Conservation (phyloP, 371 early-diverging fungal species). For the Encephalitozoon hellem region DNA sequence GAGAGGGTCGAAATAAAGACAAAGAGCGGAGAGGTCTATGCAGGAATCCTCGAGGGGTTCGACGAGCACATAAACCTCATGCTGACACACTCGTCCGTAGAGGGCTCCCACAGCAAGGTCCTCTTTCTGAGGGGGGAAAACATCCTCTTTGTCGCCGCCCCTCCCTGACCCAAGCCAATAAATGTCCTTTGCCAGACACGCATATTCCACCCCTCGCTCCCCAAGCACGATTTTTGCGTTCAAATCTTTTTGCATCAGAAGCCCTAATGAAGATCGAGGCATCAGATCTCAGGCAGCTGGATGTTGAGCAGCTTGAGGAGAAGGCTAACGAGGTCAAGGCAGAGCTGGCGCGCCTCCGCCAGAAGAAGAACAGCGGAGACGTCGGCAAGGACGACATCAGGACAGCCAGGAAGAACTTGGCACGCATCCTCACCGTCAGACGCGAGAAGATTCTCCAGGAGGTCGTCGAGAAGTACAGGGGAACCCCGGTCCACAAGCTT, state of each 20-base stretch:
- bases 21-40: slow-evolving; percentile 39
- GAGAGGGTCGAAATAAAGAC: slow-evolving; percentile 37
- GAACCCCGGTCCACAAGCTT: slow-evolving; percentile 24
- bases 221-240: neutral
- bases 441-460: slow-evolving; percentile 42
- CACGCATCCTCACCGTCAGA: slow-evolving; percentile 21
- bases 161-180: too few species aligned
- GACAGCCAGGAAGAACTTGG: slow-evolving; percentile 49
- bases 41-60: slow-evolving; percentile 49
- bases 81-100: neutral
- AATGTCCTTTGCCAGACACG: too few species aligned
- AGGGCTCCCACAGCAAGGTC: too few species aligned
- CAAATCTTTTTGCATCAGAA: slow-evolving; percentile 26
- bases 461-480: slow-evolving; percentile 41
- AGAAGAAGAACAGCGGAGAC: slow-evolving; percentile 31
- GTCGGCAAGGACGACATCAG: too few species aligned
- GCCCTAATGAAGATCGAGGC: slow-evolving; percentile 42
- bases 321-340: slow-evolving; percentile 15
- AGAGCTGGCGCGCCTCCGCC: slow-evolving; percentile 33
- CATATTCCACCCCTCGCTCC: neutral
- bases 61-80: slow-evolving; percentile 57
- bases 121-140: slow-evolving; percentile 58
- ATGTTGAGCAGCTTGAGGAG: slow-evolving; percentile 33
- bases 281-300: slow-evolving; percentile 29
- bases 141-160: slow-evolving; percentile 45